A percentile compares a stretch with the other conserved stretches of the same genome.
Conservation (phyloP, 371 early-diverging fungal genomes). For the Synchytrium microbalum region DNA sequence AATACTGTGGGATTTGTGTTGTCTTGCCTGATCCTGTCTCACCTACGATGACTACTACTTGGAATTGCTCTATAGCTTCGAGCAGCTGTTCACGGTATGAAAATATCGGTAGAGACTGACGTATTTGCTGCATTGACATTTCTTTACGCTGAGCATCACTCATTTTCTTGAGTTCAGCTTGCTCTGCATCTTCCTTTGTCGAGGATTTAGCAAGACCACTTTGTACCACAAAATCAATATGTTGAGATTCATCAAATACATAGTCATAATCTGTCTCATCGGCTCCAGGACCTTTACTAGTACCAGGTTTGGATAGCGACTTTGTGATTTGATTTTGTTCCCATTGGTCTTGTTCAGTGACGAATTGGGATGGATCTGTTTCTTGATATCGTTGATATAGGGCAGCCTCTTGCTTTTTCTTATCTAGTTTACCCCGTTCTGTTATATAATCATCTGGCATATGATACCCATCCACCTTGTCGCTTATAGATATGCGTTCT, state of each 20-base stretch:
- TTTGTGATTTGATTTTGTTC: constrained; percentile 56
- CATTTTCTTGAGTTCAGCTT: constrained; percentile 39
- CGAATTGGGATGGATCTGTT: constrained; percentile 48
- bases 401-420: constrained; percentile 80
- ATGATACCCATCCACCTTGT: constrained; percentile 72
- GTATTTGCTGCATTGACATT: constrained; percentile 75
- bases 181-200: constrained; percentile 47
- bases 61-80: constrained; percentile 74
- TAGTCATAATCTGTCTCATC: constrained; percentile 70
- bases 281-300: constrained; percentile 16
- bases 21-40: constrained; percentile 99
- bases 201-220: constrained; percentile 51
- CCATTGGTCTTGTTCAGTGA: constrained; percentile 93
- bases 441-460: constrained; percentile 88
- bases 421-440: constrained; percentile 90
- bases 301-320: constrained; percentile 22
- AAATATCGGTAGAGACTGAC: constrained; percentile 89
- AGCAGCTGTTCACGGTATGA: constrained; percentile 73
- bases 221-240: constrained; percentile 83
- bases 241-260: constrained; percentile 88
- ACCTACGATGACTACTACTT: constrained; percentile 89
- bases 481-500: constrained; percentile 71
- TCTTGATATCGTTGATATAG: constrained; percentile 87
- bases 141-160: constrained; percentile 53
- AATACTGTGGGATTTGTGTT: constrained; percentile 97